Evolutionary conservation across 1,284 basidiomycete species (phyloP), one percentile per base, ranked within the genome.

Genomic region (Leccinum angustisporum): DNA sequence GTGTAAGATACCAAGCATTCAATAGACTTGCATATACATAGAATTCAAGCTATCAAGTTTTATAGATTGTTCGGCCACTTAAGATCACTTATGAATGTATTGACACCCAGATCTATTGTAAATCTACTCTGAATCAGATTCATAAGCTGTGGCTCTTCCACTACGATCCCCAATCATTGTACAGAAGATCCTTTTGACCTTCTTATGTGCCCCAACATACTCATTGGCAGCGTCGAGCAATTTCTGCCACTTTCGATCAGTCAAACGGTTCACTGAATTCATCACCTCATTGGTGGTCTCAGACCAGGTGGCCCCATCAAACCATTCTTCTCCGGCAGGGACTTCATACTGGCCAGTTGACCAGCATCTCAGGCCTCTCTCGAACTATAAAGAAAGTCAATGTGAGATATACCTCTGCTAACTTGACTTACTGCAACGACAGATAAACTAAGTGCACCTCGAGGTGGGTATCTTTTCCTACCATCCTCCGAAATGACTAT

Each of bases 291-390:
- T 52, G 8, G 51, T 52, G 8, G 51, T 52, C 25, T 30, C 27
- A 8, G 27, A 5, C 16, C 51, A 52, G 27, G 51, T 52, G 27
- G 13, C 31, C 27, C 25, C 51, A 18, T 52, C 27, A 52, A 52
- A 52, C 51, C 51, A 52, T 14, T 52, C 51, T 31, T 52, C 51
- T 10, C 51, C 51, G 16, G 30, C 25, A 52, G 51, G 51, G n/a
- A 52, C 16, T 25, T 52, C 6, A 30, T 52, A 52, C 16, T 52
- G 25, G 25, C 50, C 50, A 30, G 50, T 52, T 30, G 27, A 27
- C 50, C 50, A 52, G 51, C 51, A 52, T 52, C 51, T 52, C 51
- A 52, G 16, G 27, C 51, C 51, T 52, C 27, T 52, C 51, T 52
- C 27, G 27, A 52, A 52, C 51, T 52, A n/a, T 18, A 52, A 52